Percentiles rank a stretch among this genome's conserved stretches.
Conservation (phyloP, 1,284 basidiomycete genomes). For the Coriolopsis trogii region DNA sequence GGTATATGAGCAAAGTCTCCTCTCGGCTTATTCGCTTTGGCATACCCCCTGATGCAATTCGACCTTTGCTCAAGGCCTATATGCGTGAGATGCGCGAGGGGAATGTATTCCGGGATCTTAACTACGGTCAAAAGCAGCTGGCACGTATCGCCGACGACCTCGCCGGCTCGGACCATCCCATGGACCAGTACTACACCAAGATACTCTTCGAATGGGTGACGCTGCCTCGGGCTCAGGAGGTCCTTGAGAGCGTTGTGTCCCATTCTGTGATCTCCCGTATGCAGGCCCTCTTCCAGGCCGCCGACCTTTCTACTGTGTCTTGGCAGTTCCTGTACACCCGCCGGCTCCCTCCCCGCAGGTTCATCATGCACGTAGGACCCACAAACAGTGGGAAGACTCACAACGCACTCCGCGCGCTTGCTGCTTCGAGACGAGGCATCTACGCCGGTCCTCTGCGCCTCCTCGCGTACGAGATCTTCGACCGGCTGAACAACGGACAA, state of each 20-base stretch:
- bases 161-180: slow-evolving; percentile 22
- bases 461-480: slow-evolving; percentile 95
- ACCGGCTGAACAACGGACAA: slow-evolving; percentile 87
- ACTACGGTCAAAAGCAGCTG: slow-evolving; percentile 40
- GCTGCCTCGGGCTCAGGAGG: slow-evolving; percentile 33
- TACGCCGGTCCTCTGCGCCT: slow-evolving; percentile 93
- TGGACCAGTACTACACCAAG: slow-evolving; percentile 39
- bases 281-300: slow-evolving; percentile 40
- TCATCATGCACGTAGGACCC: slow-evolving; percentile 96
- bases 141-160: slow-evolving; percentile 31
- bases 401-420: slow-evolving; percentile 87
- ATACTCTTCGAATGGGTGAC: slow-evolving; percentile 56
- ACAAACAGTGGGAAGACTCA: slow-evolving; percentile 99
- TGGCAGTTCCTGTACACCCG: slow-evolving; percentile 47
- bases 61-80: slow-evolving; percentile 41
- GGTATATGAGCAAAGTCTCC: neutral
- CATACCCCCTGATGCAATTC: slow-evolving; percentile 38
- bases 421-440: slow-evolving; percentile 72
- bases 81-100: slow-evolving; percentile 35
- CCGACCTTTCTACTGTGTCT: slow-evolving; percentile 44
- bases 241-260: slow-evolving; percentile 31
- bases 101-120: slow-evolving; percentile 37
- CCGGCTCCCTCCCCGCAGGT: slow-evolving; percentile 55
- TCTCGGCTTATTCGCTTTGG: slow-evolving; percentile 47
- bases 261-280: slow-evolving; percentile 40